Base-by-base conservation (phyloP, 2,329 filamentous ascomycete genomes). In the Achaetomium macrosporum region DNA sequence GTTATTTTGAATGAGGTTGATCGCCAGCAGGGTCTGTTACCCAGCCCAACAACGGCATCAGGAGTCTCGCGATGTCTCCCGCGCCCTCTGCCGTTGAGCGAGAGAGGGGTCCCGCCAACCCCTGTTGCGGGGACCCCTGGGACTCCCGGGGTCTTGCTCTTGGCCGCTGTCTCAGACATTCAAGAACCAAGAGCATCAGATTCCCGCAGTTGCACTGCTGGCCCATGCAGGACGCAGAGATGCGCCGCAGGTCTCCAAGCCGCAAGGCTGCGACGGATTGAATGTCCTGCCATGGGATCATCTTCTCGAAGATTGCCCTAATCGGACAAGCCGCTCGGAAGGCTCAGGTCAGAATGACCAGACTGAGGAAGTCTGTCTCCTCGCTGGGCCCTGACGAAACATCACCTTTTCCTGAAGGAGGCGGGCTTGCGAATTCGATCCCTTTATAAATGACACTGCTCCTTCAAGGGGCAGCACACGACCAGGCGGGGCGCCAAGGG, bases 1-100 rank as follows among this genome's bases (percentile, higher is more conserved):
- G 67, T 63, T 69, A 71, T 71, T 71, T 69, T 65, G 61, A 66
- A 66, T 62, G 65, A 66, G 69, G 69, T 68, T 72, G 73, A 74
- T 76, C 71, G 67, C 58, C 74, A 57, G 49, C 71, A 66, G 62
- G 72, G 64, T 54, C 61, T n/a, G 31, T 33, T 13, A 53, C 37
- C 19, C 39, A 33, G 29, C 29, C 17, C n/a, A 33, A 17, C 30
- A 29, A 48, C 29, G 5, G 33, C 11, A 35, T 15, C 25, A 25
- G 7, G 4, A 25, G 25, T 25, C 46, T 40, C 10, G n/a, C n/a
- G 25, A 30, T 11, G n/a, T 36, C 10, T 47, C 35, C 46, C 47
- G 12, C 5, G 25, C 37, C 46, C 42, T n/a, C 35, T 40, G 29
- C 42, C 43, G n/a, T 42, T 40, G 47, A 50, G 50, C 47, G 29